phyloP scores from a whole-genome alignment of 441 rosid genomes.

The Pelargonium cotyledonis region DNA sequence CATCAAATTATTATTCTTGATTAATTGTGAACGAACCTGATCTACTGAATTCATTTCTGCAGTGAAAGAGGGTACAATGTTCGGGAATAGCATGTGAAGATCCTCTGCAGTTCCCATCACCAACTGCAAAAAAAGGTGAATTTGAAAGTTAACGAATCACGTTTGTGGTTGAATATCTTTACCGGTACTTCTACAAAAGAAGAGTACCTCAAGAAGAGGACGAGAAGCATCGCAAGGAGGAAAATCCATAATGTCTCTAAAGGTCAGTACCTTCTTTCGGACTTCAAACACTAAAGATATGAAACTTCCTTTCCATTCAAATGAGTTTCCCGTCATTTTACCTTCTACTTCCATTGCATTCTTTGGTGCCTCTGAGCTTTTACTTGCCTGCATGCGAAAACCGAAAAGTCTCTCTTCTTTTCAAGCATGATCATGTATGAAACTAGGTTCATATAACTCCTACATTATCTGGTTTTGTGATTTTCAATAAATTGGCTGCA shows the following conservation, averaged over 20 bases:
- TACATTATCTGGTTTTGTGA: too few species aligned
- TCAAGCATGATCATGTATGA: too few species aligned
- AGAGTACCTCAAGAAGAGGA: conserved; percentile 13
- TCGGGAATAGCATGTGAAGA: conserved; percentile 11
- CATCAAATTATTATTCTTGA: neutral
- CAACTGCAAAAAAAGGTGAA: conserved; percentile 6
- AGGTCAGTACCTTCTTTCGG: conserved; percentile 17
- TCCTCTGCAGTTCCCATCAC: conserved; percentile 15
- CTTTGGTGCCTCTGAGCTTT: neutral
- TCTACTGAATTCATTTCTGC: neutral
- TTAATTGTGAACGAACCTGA: neutral
- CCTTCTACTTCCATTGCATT: neutral
- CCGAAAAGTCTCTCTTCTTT: too few species aligned
- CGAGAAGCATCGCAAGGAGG: conserved; percentile 14
- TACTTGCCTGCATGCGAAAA: neutral
- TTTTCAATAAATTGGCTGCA: too few species aligned
- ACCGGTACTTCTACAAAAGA: neutral
- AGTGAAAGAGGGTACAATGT: neutral
- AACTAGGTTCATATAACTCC: too few species aligned
- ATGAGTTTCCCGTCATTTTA: neutral
- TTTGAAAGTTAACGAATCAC: neutral
- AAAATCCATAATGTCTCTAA: conserved; percentile 8
- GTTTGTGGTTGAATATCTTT: neutral
- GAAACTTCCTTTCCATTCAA: conserved; percentile 5
- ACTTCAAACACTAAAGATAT: neutral